Evolutionary conservation across 352 stramenopile genomes (phyloP), one percentile per base, ranked within the genome.

Genomic region (Plasmopara halstedii): DNA sequence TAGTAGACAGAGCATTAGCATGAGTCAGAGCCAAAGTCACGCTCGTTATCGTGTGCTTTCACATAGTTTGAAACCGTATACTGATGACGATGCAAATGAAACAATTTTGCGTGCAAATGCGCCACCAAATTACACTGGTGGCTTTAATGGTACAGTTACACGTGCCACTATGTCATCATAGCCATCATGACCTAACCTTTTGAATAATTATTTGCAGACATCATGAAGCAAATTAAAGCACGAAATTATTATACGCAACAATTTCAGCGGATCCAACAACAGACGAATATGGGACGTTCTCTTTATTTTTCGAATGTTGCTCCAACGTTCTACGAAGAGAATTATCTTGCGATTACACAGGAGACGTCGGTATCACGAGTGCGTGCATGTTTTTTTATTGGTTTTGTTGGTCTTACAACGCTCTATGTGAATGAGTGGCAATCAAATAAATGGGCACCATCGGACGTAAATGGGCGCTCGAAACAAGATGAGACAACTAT

Each of bases 201-300:
- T n/a, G n/a, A n/a, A n/a, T n/a, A n/a, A n/a, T n/a, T n/a, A n/a
- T n/a, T 41, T 45, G 15, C 42, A 80, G 70, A 82, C 38, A 89
- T 85, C 45, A 83, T 89, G 64, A 84, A 85, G 42, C 63, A 83
- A 40, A 87, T 87, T 49, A 79, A 79, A 42, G 73, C 70, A 42
- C 85, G 87, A 46, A 73, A 78, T 37, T 89, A 85, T 56, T 86
- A 82, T 57, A 83, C 72, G 38, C 42, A 76, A 39, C 78, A 89
- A 57, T 89, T 89, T 61, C 74, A 83, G 44, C 70, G 71, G 32
- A 83, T 89, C 48, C 78, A 89, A 59, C 59, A 80, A 51, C 78
- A 86, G 43, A 85, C 76, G 9, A 76, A 67, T 37, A 89, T 89
- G 74, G 61, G 50, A 45, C 64, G 64, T 18, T 56, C 67, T 18